Base-by-base conservation (phyloP, 129 eudicot genomes). In the Artemisia argyi region DNA sequence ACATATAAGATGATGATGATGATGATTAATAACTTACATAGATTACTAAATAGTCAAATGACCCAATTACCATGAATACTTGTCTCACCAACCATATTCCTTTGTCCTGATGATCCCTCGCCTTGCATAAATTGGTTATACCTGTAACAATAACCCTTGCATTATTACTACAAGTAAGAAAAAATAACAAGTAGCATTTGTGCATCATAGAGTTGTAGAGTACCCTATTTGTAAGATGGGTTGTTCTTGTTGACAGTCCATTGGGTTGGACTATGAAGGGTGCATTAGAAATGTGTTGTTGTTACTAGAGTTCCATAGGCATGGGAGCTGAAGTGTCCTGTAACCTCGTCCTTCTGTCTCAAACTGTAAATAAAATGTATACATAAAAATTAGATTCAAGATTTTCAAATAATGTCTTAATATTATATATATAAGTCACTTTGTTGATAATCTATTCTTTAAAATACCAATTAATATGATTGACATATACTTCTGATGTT, bases 211-310 rank as follows among this genome's bases (percentile, higher is more conserved):
- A 24, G 12, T 9, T 26, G 61, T 30, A 4, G 32, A 50, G 35
- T 87, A 91, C 97, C 97, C 95, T 52, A 91, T 91, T 78, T 91
- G 89, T 35, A 91, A 74, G 48, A 87, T 58, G 58, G 91, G 88
- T 53, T 87, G 89, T 4, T 87, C 86, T 1, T 76, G 81, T 50
- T 91, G 89, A 66, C 80, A 69, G 44, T 80, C 89, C 83, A 85
- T 79, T 50, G 86, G 86, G 68, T 79, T 85, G 46, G 91, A 72
- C 6, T 74, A 75, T 54, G 88, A 76, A 55, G 60, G 61, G 7
- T 82, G 95, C 83, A 82, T 65, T 57, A 73, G 76, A 64, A 82
- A 78, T 44, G 73, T 78, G 68, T 13, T 73, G 85, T 67, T 80
- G 73, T 73, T 80, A 54, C 62, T 51, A 39, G 84, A 44, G 76